A percentile compares a stretch with the other conserved stretches of the same genome.
phyloP scores from a whole-genome alignment of 306 rosid species.

The Castanea crenata region DNA sequence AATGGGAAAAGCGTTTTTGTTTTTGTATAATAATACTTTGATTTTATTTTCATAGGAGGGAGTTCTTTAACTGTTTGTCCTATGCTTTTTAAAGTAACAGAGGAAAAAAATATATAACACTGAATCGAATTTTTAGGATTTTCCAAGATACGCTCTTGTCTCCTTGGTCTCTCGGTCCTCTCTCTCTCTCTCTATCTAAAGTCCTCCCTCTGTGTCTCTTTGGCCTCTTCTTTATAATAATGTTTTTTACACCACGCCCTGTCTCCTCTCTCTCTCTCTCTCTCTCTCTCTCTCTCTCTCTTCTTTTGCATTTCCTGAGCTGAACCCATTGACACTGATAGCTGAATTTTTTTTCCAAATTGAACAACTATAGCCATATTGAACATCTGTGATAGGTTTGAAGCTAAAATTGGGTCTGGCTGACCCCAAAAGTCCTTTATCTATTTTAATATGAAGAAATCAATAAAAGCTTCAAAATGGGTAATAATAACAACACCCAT shows the following conservation, averaged over 20 bases:
- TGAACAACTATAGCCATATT: too few species aligned
- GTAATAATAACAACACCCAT: not conserved
- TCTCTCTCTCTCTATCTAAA: not conserved
- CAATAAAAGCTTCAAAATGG: not conserved
- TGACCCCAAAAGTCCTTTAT: not conserved
- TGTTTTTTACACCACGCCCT: conserved; percentile 11
- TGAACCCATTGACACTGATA: not conserved
- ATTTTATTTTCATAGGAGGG: conserved; percentile 9
- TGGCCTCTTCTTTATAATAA: conserved; percentile 6
- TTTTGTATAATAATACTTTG: conserved; percentile 10
- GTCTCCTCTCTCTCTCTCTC: not conserved
- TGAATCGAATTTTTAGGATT: conserved; percentile 66
- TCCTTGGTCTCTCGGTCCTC: conserved; percentile 16
- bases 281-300: too few species aligned
- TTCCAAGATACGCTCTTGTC: conserved; percentile 77
- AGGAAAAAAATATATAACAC: conserved; percentile 6
- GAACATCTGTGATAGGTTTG: too few species aligned
- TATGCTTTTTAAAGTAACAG: conserved; percentile 36
- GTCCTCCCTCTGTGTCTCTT: conserved; percentile 10
- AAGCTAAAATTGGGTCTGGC: not conserved
- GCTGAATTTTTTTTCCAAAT: not conserved
- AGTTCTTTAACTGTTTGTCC: conserved; percentile 27
- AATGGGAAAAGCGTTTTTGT: conserved; percentile 25
- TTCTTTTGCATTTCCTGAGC: not conserved
- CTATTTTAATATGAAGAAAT: too few species aligned